Evolutionary conservation across 495 filamentous ascomycete genomes (phyloP), one percentile per base, ranked within the genome.

Genomic region (Aspergillus homomorphus): DNA sequence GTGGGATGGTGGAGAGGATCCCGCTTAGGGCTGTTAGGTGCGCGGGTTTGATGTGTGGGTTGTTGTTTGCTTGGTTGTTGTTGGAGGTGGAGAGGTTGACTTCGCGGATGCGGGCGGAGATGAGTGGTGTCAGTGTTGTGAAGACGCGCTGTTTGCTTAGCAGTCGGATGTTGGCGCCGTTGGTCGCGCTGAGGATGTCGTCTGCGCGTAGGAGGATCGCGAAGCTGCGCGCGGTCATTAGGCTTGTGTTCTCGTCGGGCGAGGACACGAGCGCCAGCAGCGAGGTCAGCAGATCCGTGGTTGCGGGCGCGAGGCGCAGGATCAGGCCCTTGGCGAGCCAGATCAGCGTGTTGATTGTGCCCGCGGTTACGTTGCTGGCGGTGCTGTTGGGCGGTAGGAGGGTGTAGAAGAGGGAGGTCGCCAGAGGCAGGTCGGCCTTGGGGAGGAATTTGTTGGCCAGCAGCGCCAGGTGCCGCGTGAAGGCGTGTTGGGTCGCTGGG

Each of bases 111-210:
- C 75, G 71, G 9, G 72, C 65, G 6, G 82, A 80, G 28, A 90
- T 80, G 49, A 74, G 66, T 1, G 87, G 87, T 18, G 85, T 69
- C 41, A 84, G 77, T 42, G 84, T 81, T 42, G 75, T 78, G 75
- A 90, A 89, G 51, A 84, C 73, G 48, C 81, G 83, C 62, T 90
- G 87, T 56, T 84, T 85, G 55, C 81, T 80, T 3, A 90, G 74
- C n/a, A 83, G 70, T 24, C 84, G 81, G 56, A 88, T 81, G 15
- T 75, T 79, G 51, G 86, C 87, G 51, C 86, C 81, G 64, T 90
- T 89, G 26, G 77, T 67, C 54, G 80, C 77, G 23, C 80, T 86
- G 42, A 90, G 74, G n/a, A 89, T 74, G 54, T 88, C 83, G 59
- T 88, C 85, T 10, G 84, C 79, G 20, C 78, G 71, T 20, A 90